These are phyloP conservation scores for Kazachstania sp. DNA, from an alignment of 1,139 yeast genomes.

Conservation along the genomic window DNA sequence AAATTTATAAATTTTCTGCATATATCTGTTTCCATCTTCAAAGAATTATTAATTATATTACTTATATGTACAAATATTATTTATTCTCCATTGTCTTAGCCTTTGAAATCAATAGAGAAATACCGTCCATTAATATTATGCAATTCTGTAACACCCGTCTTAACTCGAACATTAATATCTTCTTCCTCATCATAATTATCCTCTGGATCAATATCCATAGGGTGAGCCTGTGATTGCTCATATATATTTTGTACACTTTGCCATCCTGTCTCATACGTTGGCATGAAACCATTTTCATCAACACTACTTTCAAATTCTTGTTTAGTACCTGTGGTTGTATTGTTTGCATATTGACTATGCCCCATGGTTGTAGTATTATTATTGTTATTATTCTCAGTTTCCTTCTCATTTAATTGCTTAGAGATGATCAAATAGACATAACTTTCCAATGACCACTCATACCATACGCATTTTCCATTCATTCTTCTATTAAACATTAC, in stretches of 20 bases:
- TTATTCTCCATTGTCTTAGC: background rate
- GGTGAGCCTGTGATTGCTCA: conserved; percentile 12
- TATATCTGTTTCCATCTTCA: too few species aligned
- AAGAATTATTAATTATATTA: too few species aligned
- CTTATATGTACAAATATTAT: background rate
- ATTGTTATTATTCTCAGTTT: background rate
- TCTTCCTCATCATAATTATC: conserved; percentile 7
- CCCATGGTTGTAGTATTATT: background rate
- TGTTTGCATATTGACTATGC: background rate
- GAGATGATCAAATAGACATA: conserved; percentile 38
- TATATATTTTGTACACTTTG: conserved; percentile 30
- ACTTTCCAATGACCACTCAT: conserved; percentile 60
- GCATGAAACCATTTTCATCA: conserved; percentile 7
- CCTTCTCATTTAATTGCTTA: background rate
- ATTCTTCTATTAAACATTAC: conserved; percentile 36
- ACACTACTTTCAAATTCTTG: background rate
- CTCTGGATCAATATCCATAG: background rate
- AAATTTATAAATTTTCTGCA: too few species aligned
- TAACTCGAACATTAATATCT: conserved; percentile 34
- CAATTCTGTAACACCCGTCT: conserved; percentile 37
- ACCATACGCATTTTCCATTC: conserved; percentile 47
- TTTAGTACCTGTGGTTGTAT: background rate
- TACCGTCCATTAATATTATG: conserved; percentile 39
- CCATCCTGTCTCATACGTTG: conserved; percentile 24
- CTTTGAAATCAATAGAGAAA: conserved; percentile 11